Percentiles rank a stretch among this genome's conserved stretches.
Conservation (phyloP, 495 filamentous ascomycete species). For the Penicillium herquei region DNA sequence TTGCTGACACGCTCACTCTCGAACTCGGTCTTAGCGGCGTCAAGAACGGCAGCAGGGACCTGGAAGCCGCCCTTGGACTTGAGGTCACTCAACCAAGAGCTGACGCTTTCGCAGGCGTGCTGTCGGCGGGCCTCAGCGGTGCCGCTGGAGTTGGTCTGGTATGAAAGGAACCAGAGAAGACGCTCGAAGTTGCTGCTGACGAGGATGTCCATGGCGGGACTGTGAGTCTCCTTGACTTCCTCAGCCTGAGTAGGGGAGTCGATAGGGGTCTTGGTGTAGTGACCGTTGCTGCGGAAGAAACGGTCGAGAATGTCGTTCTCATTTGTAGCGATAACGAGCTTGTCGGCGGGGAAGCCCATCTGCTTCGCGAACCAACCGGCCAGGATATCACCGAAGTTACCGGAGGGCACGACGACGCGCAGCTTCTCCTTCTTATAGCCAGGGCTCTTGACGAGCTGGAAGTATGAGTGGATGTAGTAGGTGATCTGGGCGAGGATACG, state of each 20-base stretch:
- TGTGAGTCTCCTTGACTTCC: conserved; percentile 71
- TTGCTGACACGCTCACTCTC: conserved; percentile 82
- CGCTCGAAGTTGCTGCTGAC: conserved; percentile 95
- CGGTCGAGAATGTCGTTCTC: conserved; percentile 87
- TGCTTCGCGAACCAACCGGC: conserved; percentile 87
- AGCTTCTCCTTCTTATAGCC: conserved; percentile 56
- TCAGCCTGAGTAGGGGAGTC: conserved; percentile 5
- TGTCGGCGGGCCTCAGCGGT: conserved; percentile 36
- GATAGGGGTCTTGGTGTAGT: conserved; percentile 68
- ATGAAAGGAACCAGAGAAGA: conserved; percentile 88
- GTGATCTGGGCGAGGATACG: conserved; percentile 91
- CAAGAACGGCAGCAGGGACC: conserved; percentile 66
- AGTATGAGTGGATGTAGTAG: conserved; percentile 87
- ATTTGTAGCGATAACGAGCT: conserved; percentile 85
- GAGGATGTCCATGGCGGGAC: conserved; percentile 95
- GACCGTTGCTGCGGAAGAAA: conserved; percentile 75
- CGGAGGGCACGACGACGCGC: conserved; percentile 81
- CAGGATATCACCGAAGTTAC: conserved; percentile 96
- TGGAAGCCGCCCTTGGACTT: conserved; percentile 79
- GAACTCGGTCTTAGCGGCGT: conserved; percentile 64
- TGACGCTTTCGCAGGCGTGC: conserved; percentile 53
- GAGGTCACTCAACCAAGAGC: conserved; percentile 71
- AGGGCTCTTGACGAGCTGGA: conserved; percentile 60
- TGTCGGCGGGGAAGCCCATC: conserved; percentile 85
- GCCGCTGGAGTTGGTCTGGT: conserved; percentile 48